Evolutionary conservation across 129 eudicot genomes (phyloP).

Genomic region (Escallonia rubra): DNA sequence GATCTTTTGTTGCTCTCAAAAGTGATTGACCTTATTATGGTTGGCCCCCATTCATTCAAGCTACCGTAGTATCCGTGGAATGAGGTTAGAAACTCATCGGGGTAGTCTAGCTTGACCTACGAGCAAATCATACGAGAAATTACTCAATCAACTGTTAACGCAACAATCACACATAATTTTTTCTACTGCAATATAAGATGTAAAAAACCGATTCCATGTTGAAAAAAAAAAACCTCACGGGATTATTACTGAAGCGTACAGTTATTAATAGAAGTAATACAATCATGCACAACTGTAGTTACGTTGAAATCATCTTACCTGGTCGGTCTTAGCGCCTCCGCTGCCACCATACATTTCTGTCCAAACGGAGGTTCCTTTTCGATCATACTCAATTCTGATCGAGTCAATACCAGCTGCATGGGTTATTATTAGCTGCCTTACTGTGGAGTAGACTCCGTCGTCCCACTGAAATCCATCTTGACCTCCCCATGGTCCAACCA

Average conservation of each 20-base stretch:
- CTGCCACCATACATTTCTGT: constrained; percentile 55
- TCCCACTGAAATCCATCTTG: constrained; percentile 53
- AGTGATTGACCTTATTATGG: constrained; percentile 39
- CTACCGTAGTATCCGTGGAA: constrained; percentile 40
- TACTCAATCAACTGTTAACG: not conserved
- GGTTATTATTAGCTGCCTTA: constrained; percentile 40
- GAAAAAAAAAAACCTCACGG: too few relatives aligned
- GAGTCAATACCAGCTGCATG: constrained; percentile 57
- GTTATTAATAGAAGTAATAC: too few relatives aligned
- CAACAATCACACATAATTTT: too few relatives aligned
- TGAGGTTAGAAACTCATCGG: constrained; percentile 49
- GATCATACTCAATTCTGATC: constrained; percentile 46
- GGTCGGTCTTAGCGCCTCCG: constrained; percentile 40
- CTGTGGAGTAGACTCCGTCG: constrained; percentile 44
- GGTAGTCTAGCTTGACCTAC: constrained; percentile 49
- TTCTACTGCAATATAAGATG: too few relatives aligned
- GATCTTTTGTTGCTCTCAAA: constrained; percentile 38
- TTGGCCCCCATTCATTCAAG: constrained; percentile 35
- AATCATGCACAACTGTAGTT: not conserved
- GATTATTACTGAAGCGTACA: too few relatives aligned
- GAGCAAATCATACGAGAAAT: not conserved
- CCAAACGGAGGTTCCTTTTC: constrained; percentile 40
- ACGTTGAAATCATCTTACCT: constrained; percentile 12
- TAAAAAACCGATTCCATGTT: not conserved
- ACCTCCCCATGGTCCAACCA: constrained; percentile 71